Evolutionary conservation across 345 rosid species (phyloP), one percentile per base, ranked within the genome.

Genomic region (Geranium rotundifolium): DNA sequence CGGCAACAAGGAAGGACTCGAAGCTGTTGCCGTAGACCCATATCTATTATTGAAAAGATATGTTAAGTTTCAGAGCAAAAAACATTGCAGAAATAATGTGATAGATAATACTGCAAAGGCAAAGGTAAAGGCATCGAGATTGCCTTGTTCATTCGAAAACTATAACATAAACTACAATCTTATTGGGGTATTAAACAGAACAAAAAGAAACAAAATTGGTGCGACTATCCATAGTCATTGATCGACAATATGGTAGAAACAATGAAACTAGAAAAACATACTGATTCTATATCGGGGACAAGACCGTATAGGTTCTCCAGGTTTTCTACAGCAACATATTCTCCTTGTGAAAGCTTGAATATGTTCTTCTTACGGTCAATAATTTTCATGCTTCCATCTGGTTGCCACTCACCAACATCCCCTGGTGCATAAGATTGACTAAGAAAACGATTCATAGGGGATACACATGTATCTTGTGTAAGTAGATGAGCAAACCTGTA

Each of bases 321-420:
- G 79, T 90, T 88, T 71, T 90, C 99, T 60, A 88, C 97, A 1
- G 99, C 99, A 58, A 93, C 96, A 58, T 93, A 93, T 70, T 93
- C 99, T 70, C 99, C 99, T 78, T 93, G 99, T 1, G 99, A 90
- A 37, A 93, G 96, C 71, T 93, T 93, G 64, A 90, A 93, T 56
- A 93, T 93, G 69, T 93, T 93, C 68, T 93, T 93, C 89, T 88
- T 90, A 15, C 99, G 76, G 64, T 93, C 99, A 46, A 93, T 82
- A 57, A 90, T 84, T 69, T 86, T 93, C 95, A 93, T 71, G 80
- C 95, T 90, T 72, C 96, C 99, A 63, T 93, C 81, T 4, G 86
- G 82, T 84, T 90, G 99, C 99, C 99, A 90, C 69, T 93, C 97
- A 14, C 99, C 99, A 23, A 93, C 65, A 79, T 93, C 99, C 69